Evolutionary conservation across 2,329 filamentous ascomycete species (phyloP), one percentile per base, ranked within the genome.

Genomic region (Raffaelea deltoideospora): DNA sequence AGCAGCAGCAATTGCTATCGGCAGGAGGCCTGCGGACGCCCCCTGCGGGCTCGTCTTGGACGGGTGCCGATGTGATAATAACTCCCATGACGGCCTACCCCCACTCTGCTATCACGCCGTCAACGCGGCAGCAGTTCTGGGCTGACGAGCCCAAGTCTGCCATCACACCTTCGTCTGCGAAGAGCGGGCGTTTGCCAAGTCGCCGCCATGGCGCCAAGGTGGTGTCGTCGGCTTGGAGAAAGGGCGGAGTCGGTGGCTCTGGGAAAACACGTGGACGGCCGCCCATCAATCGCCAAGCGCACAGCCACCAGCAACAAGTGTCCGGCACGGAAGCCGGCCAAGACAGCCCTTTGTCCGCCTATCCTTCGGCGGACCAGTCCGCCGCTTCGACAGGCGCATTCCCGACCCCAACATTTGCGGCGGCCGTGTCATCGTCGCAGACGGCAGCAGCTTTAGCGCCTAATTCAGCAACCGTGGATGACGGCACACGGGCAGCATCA

Each of bases 171-270:
- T 75, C 79, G 1, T 73, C 69, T 36, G 76, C 66, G 43, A 39
- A 34, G 26, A 9, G 30, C 2, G 56, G 59, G 3, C 65, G 69
- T 40, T 55, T 64, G 6, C 56, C 53, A 1, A 53, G 69, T 37
- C 65, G 78, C 38, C 72, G 83, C 4, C 81, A 92, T 52, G 86
- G 86, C 0, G 81, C 85, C 1, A 74, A 74, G 50, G 85, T 83
- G 7, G 84, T 94, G 0, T 94, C 86, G 1, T 94, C 86, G 10
- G 87, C 87, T 1, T 95, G 87, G 87, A 75, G 79, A 38, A 74
- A 74, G 43, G 72, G 69, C 40, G 71, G 71, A 14, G 63, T 67
- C 28, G 64, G 74, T 11, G 60, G 71, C 2, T 72, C 67, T 5
- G 77, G 79, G 2, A 92, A 87, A 53, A 66, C 80, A 13, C 67